Percentiles rank a stretch among this genome's conserved stretches.
Conservation (phyloP, 2,329 filamentous ascomycete species). For the Fusarium drepaniforme region DNA sequence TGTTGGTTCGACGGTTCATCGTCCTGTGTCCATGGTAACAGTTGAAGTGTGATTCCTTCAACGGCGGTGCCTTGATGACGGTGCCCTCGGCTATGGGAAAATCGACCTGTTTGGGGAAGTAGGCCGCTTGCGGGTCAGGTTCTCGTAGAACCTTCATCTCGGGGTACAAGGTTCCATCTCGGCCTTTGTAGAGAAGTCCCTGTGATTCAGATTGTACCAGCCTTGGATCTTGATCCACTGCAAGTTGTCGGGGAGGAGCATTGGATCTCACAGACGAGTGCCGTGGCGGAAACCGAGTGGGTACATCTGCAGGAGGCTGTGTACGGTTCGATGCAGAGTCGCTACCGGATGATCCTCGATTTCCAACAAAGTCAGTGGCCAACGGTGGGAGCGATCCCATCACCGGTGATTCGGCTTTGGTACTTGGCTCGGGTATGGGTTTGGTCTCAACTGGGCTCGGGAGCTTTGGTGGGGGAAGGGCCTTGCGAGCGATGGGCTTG, state of each 20-base stretch:
- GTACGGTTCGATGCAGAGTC: slow-evolving; percentile 34
- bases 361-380: slow-evolving; percentile 17
- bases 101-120: slow-evolving; percentile 52
- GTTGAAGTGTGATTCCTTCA: slow-evolving; percentile 58
- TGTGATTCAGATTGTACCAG: slow-evolving; percentile 51
- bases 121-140: slow-evolving; percentile 51
- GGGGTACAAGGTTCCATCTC: slow-evolving; percentile 56
- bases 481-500: slow-evolving; percentile 43
- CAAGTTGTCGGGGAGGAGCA: slow-evolving; percentile 37
- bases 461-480: slow-evolving; percentile 35
- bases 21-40: slow-evolving; percentile 62
- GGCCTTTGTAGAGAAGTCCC: slow-evolving; percentile 50
- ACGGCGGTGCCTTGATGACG: slow-evolving; percentile 56
- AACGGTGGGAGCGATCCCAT: slow-evolving; percentile 40
- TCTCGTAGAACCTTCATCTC: slow-evolving; percentile 53
- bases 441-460: slow-evolving; percentile 40
- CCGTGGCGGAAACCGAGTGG: slow-evolving; percentile 48
- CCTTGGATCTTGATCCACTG: slow-evolving; percentile 46
- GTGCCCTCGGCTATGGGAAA: slow-evolving; percentile 47
- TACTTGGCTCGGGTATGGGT: slow-evolving; percentile 38
- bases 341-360: slow-evolving; percentile 32
- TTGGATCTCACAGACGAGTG: slow-evolving; percentile 47
- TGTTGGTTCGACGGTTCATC: slow-evolving; percentile 63
- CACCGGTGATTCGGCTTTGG: slow-evolving; percentile 27
- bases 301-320: slow-evolving; percentile 35